phyloP scores from a whole-genome alignment of 805 yeast genomes.

The Spathaspora girioi region DNA sequence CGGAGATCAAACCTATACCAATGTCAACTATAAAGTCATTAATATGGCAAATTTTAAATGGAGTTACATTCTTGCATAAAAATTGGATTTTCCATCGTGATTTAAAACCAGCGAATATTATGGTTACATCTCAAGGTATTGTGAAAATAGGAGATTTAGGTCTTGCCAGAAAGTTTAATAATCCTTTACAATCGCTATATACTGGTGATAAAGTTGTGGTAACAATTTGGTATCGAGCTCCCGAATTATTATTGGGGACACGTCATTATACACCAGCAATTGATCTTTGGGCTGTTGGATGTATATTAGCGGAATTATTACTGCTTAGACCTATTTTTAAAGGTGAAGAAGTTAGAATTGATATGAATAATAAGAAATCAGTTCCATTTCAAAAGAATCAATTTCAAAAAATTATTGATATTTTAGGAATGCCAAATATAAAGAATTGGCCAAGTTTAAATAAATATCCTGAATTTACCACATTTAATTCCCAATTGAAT shows the following conservation, averaged over 20 bases:
- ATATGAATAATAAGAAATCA: conserved; percentile 69
- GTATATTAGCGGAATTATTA: conserved; percentile 86
- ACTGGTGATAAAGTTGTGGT: conserved; percentile 95
- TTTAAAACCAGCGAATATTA: conserved; percentile 94
- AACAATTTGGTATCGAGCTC: conserved; percentile 96
- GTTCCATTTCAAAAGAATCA: conserved; percentile 95
- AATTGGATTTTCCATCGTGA: conserved; percentile 97
- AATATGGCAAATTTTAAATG: conserved; percentile 89
- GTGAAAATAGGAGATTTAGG: conserved; percentile 96
- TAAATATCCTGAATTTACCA: conserved; percentile 76
- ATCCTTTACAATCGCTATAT: conserved; percentile 80
- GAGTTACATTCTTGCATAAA: conserved; percentile 87
- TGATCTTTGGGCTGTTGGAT: conserved; percentile 95
- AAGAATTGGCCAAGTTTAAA: conserved; percentile 77
- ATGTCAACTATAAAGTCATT: conserved; percentile 76
- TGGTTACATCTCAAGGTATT: conserved; percentile 87
- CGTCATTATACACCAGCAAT: conserved; percentile 91
- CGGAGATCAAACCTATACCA: conserved; percentile 76
- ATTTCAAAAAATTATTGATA: conserved; percentile 83
- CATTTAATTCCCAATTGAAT: conserved; percentile 46
- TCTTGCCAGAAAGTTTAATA: conserved; percentile 80
- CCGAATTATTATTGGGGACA: conserved; percentile 85
- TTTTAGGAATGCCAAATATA: conserved; percentile 83
- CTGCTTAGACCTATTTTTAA: conserved; percentile 91
- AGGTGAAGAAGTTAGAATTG: conserved; percentile 97